A percentile compares a stretch with the other conserved stretches of the same genome.
These are phyloP conservation scores for Podospora pseudopauciseta DNA, from an alignment of 495 filamentous ascomycete genomes.

Conservation along the genomic window DNA sequence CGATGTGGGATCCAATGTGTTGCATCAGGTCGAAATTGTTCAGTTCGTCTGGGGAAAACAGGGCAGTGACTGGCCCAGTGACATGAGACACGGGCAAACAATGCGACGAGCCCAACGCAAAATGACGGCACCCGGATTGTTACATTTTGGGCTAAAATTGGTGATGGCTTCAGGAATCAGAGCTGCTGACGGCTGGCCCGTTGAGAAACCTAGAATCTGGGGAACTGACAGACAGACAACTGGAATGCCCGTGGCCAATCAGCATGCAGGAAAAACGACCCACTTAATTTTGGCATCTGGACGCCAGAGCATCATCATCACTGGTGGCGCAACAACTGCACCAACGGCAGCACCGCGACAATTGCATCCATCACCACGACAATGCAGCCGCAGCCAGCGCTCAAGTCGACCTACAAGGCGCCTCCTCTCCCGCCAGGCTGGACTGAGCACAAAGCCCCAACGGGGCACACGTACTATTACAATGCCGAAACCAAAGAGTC, in stretches of 20 bases:
- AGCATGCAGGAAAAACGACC: neutral
- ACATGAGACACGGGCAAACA: neutral
- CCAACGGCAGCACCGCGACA: neutral
- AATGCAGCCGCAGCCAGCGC: conserved; percentile 43
- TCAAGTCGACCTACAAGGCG: conserved; percentile 62
- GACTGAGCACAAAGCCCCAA: conserved; percentile 90
- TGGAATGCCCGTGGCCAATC: neutral
- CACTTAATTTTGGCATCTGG: conserved; percentile 2
- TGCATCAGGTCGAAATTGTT: neutral
- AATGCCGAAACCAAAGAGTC: conserved; percentile 82
- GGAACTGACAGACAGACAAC: too few relatives aligned
- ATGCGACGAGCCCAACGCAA: neutral
- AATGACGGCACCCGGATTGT: neutral
- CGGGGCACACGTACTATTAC: conserved; percentile 87
- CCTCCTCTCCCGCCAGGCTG: conserved; percentile 73
- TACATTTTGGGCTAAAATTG: neutral
- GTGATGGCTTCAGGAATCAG: neutral
- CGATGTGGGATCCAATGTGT: conserved; percentile 4
- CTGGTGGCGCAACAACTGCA: neutral
- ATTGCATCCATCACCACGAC: conserved; percentile 1
- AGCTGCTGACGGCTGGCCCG: too few relatives aligned
- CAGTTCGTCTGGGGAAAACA: neutral
- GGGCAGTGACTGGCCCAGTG: neutral
- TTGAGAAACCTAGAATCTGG: too few relatives aligned
- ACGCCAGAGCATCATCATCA: neutral